phyloP scores from a whole-genome alignment of 164 flowering plant species.

The Warburgia ugandensis region DNA sequence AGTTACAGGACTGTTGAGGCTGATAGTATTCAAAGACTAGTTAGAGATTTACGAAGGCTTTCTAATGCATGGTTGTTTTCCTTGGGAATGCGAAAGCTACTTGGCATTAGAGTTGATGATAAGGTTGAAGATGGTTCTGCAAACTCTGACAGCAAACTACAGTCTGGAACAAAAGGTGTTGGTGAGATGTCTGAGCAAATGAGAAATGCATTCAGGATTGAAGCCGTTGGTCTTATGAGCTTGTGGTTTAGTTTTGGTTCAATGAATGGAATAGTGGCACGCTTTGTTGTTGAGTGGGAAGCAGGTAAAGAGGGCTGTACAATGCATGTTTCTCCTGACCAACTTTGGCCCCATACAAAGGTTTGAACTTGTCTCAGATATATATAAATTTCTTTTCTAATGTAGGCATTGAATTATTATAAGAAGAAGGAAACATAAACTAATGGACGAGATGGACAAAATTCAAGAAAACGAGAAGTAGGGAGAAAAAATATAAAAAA shows the following conservation, averaged over 20 bases:
- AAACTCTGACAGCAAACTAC: constrained; percentile 40
- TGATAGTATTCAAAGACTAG: constrained; percentile 79
- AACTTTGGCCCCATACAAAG: constrained; percentile 99
- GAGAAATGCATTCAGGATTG: constrained; percentile 78
- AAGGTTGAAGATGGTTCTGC: constrained; percentile 47
- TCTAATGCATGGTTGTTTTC: constrained; percentile 91
- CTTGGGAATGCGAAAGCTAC: constrained; percentile 85
- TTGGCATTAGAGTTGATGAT: constrained; percentile 79
- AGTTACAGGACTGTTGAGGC: constrained; percentile 76
- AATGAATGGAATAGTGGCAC: constrained; percentile 72
- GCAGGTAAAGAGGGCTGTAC: constrained; percentile 95
- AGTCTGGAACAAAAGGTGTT: constrained; percentile 34
- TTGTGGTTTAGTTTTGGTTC: constrained; percentile 95
- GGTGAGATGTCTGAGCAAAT: constrained; percentile 48
- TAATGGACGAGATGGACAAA: too few species aligned
- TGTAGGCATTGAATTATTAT: too few species aligned
- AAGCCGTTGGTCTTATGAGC: constrained; percentile 95
- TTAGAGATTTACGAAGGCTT: constrained; percentile 85
- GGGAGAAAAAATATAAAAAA: too few species aligned
- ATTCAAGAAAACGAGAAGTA: too few species aligned
- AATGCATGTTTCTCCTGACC: constrained; percentile 99
- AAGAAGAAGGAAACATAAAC: too few species aligned
- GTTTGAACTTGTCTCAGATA: constrained; percentile 30
- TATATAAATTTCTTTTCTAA: too few species aligned
- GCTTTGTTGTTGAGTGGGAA: constrained; percentile 99